Evolutionary conservation across 805 yeast species (phyloP).

Genomic region (Zygoascus ofunaensis): DNA sequence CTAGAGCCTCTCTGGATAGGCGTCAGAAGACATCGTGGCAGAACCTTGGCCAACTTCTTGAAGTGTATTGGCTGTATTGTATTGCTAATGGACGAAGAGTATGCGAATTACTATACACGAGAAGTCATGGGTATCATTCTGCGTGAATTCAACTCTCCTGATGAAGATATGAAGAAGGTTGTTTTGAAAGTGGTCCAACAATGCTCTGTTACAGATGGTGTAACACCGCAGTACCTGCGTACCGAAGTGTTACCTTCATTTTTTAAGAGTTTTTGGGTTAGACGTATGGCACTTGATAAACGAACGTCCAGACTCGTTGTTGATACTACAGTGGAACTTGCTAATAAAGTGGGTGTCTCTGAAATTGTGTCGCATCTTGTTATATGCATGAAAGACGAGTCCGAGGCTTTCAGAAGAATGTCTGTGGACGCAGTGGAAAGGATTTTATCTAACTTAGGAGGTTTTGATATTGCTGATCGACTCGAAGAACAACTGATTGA

Average conservation of each 20-base stretch:
- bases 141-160: conserved; percentile 72
- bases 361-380: conserved; percentile 50
- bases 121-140: conserved; percentile 60
- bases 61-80: conserved; percentile 70
- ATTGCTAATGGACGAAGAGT: conserved; percentile 80
- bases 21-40: conserved; percentile 66
- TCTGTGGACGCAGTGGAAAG: conserved; percentile 60
- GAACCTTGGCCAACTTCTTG: conserved; percentile 63
- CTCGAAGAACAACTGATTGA: conserved; percentile 63
- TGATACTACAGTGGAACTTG: conserved; percentile 59
- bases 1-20: conserved; percentile 79
- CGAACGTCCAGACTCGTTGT: conserved; percentile 52
- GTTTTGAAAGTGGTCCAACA: conserved; percentile 60
- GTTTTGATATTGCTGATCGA: conserved; percentile 52
- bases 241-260: conserved; percentile 52
- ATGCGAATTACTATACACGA: conserved; percentile 64
- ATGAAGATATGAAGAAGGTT: conserved; percentile 75
- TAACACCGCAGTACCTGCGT: conserved; percentile 40
- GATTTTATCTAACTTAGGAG: conserved; percentile 42
- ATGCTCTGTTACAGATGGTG: conserved; percentile 52
- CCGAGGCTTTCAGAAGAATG: conserved; percentile 73
- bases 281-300: conserved; percentile 54
- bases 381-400: conserved; percentile 62
- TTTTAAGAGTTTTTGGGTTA: conserved; percentile 67
- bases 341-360: conserved; percentile 58